phyloP scores from a whole-genome alignment of 306 rosid species.

The Pyrus communis region DNA sequence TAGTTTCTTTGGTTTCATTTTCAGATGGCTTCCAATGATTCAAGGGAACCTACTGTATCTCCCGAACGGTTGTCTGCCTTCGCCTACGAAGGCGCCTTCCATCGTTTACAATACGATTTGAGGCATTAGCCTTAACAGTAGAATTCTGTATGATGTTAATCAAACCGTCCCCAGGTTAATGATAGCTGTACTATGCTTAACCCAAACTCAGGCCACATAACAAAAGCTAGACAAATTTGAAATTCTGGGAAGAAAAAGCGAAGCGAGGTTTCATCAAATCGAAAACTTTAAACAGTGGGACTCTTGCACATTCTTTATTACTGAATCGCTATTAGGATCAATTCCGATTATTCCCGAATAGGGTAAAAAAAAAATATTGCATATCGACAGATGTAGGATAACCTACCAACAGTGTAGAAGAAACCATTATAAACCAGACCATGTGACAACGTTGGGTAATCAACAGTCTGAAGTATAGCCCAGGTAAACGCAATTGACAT shows the following conservation, averaged over 20 bases:
- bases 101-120: too few relatives aligned
- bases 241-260: background rate
- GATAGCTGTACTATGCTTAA: background rate
- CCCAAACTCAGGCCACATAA: background rate
- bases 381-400: conserved; percentile 12
- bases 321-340: background rate
- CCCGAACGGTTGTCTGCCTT: too few relatives aligned
- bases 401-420: background rate
- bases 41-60: too few relatives aligned
- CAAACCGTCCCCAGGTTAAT: background rate
- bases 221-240: background rate
- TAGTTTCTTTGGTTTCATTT: too few relatives aligned
- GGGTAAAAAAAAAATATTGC: background rate
- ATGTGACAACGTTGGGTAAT: background rate
- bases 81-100: too few relatives aligned
- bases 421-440: background rate
- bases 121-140: background rate
- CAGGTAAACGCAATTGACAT: background rate
- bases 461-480: background rate
- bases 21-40: too few relatives aligned
- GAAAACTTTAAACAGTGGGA: background rate
- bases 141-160: too few relatives aligned
- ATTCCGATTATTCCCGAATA: conserved; percentile 11
- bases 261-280: background rate
- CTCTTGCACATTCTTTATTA: conserved; percentile 1